Evolutionary conservation across 2,329 filamentous ascomycete species (phyloP).

Genomic region (Cercospora sojina): DNA sequence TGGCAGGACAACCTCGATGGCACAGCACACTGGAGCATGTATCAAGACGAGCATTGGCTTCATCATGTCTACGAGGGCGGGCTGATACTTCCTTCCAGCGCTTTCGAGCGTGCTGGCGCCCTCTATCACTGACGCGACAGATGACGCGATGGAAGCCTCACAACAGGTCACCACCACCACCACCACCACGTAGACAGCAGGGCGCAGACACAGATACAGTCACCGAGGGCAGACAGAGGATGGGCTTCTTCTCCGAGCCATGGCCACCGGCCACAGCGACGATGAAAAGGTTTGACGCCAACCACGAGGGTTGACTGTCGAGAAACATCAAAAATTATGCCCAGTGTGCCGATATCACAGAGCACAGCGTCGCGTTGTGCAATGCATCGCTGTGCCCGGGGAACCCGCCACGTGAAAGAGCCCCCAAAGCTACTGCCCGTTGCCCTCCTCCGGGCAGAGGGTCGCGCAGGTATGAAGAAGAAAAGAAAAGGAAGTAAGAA

Average conservation of each 20-base stretch:
- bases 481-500: not conserved
- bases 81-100: not conserved
- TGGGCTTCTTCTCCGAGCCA: constrained; percentile 12
- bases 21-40: not conserved
- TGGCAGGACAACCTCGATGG: not conserved
- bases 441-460: too few species aligned
- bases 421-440: too few species aligned
- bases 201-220: not conserved
- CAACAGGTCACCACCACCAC: not conserved
- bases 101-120: not conserved
- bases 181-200: not conserved
- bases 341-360: not conserved
- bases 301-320: constrained; percentile 2
- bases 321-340: constrained; percentile 14
- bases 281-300: constrained; percentile 13
- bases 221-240: not conserved
- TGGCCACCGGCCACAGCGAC: constrained; percentile 7
- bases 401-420: not conserved
- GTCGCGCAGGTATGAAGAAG: not conserved
- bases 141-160: not conserved
- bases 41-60: not conserved
- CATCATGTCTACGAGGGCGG: not conserved
- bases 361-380: constrained; percentile 4
- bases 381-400: not conserved
- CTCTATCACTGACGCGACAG: not conserved